Percentiles rank a stretch among this genome's conserved stretches.
Conservation (phyloP, 2,329 filamentous ascomycete species). For the Sphaerulina vaccinii region DNA sequence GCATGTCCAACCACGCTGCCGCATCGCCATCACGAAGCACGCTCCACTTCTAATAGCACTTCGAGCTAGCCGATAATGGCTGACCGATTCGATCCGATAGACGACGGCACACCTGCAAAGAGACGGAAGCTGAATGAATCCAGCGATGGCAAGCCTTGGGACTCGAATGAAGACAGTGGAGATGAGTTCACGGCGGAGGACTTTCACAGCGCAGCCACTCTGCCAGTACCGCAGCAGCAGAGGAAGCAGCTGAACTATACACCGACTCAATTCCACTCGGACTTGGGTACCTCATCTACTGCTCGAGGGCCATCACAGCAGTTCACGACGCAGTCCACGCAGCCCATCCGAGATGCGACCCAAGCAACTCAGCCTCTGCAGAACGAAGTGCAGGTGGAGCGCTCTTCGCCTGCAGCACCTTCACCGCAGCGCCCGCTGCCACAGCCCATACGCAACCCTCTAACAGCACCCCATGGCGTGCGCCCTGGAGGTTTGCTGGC, state of each 20-base stretch:
- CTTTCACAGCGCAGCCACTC: constrained; percentile 48
- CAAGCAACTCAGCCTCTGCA: constrained; percentile 50
- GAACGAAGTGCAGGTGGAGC: constrained; percentile 70
- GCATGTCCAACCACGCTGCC: constrained; percentile 10
- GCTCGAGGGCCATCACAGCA: constrained; percentile 19
- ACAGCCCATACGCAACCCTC: constrained; percentile 18
- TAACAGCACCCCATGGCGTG: constrained; percentile 16
- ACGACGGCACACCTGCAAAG: constrained; percentile 36
- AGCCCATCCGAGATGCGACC: constrained; percentile 37
- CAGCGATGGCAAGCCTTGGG: constrained; percentile 27
- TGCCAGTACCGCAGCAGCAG: constrained; percentile 30
- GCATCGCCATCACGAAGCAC: constrained; percentile 5
- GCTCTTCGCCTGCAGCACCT: constrained; percentile 66
- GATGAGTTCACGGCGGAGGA: constrained; percentile 53
- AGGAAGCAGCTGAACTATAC: constrained; percentile 27
- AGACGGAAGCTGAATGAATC: constrained; percentile 32
- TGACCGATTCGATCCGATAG: constrained; percentile 37
- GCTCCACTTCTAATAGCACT: constrained; percentile 5
- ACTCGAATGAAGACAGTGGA: constrained; percentile 46
- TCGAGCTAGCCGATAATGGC: constrained; percentile 26
- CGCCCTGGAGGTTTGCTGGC: constrained; percentile 47
- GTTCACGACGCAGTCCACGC: constrained; percentile 53
- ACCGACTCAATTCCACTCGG: constrained; percentile 24
- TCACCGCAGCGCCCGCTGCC: constrained; percentile 39
- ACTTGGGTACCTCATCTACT: constrained; percentile 21